These are phyloP conservation scores for Fusarium sp. DNA, from an alignment of 2,329 filamentous ascomycete genomes.

Conservation along the genomic window DNA sequence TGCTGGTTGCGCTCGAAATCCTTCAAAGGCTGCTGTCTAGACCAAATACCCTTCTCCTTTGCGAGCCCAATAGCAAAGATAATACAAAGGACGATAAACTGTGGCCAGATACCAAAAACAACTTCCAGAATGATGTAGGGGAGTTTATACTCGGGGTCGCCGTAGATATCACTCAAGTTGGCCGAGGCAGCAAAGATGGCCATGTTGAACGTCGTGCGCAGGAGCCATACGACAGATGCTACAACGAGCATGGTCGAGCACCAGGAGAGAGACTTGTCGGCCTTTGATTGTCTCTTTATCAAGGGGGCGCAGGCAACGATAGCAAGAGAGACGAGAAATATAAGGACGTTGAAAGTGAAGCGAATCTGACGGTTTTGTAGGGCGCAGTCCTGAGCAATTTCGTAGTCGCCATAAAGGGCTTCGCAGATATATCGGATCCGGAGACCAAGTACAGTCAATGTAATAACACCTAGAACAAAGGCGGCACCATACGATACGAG, in stretches of 20 bases:
- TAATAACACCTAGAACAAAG: slow-evolving; percentile 30
- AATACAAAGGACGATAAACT: slow-evolving; percentile 46
- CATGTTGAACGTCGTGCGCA: slow-evolving; percentile 46
- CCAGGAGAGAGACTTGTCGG: slow-evolving; percentile 33
- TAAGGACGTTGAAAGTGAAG: slow-evolving; percentile 32
- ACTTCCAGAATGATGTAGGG: slow-evolving; percentile 42
- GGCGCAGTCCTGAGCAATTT: not conserved
- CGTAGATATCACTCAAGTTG: slow-evolving; percentile 7
- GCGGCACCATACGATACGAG: slow-evolving; percentile 30
- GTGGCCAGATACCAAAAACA: slow-evolving; percentile 45
- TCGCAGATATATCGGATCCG: slow-evolving; percentile 21
- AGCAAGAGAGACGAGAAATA: slow-evolving; percentile 34
- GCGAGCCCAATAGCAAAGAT: slow-evolving; percentile 48
- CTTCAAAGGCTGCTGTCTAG: slow-evolving; percentile 38
- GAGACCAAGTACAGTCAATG: slow-evolving; percentile 38
- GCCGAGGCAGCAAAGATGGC: slow-evolving; percentile 25
- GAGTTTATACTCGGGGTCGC: not conserved
- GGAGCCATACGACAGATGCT: slow-evolving; percentile 45
- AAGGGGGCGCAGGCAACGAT: slow-evolving; percentile 31
- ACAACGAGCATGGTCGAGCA: slow-evolving; percentile 44
- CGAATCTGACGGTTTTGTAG: slow-evolving; percentile 14
- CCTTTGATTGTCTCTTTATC: slow-evolving; percentile 36
- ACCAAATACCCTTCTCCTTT: slow-evolving; percentile 49
- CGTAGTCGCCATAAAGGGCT: not conserved
- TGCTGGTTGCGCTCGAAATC: slow-evolving; percentile 14